Percentiles rank a stretch among this genome's conserved stretches.
These are phyloP conservation scores for Plenodomus biglobosus DNA, from an alignment of 2,329 filamentous ascomycete species.

Conservation along the genomic window DNA sequence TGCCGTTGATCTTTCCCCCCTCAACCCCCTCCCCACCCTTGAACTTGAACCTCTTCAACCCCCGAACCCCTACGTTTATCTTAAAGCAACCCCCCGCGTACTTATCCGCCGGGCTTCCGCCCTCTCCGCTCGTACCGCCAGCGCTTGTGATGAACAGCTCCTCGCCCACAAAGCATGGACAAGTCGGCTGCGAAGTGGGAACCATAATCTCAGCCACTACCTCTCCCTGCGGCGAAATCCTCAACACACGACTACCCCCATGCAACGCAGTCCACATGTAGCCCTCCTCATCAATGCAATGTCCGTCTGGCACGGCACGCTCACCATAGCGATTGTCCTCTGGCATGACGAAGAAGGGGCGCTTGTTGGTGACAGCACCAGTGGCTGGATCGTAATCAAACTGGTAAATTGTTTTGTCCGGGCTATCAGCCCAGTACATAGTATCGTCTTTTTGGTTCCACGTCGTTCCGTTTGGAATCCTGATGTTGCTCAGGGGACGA, in stretches of 20 bases:
- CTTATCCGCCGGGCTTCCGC: slow-evolving; percentile 65
- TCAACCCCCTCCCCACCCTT: slow-evolving; percentile 34
- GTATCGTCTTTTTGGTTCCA: slow-evolving; percentile 74
- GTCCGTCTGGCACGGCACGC: slow-evolving; percentile 71
- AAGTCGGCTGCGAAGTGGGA: slow-evolving; percentile 79
- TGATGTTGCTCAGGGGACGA: slow-evolving; percentile 63
- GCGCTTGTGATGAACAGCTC: slow-evolving; percentile 80
- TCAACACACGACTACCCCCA: slow-evolving; percentile 72
- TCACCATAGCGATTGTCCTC: slow-evolving; percentile 53
- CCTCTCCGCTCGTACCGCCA: slow-evolving; percentile 43
- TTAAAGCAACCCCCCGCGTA: slow-evolving; percentile 72
- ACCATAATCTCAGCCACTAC: slow-evolving; percentile 73
- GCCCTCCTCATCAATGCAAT: slow-evolving; percentile 80
- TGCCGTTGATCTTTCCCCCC: slow-evolving; percentile 33
- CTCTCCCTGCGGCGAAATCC: slow-evolving; percentile 69
- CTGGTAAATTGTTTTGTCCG: slow-evolving; percentile 67
- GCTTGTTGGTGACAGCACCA: slow-evolving; percentile 67
- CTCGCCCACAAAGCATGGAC: slow-evolving; percentile 74
- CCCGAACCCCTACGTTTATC: slow-evolving; percentile 73
- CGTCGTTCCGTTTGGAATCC: slow-evolving; percentile 81
- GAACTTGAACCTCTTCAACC: slow-evolving; percentile 48
- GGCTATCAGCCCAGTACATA: slow-evolving; percentile 83
- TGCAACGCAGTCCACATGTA: slow-evolving; percentile 88
- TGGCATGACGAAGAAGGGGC: slow-evolving; percentile 71
- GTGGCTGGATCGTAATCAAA: slow-evolving; percentile 71